phyloP scores from a whole-genome alignment of 2,329 filamentous ascomycete genomes.

The Aspergillus brunneoviolaceus region DNA sequence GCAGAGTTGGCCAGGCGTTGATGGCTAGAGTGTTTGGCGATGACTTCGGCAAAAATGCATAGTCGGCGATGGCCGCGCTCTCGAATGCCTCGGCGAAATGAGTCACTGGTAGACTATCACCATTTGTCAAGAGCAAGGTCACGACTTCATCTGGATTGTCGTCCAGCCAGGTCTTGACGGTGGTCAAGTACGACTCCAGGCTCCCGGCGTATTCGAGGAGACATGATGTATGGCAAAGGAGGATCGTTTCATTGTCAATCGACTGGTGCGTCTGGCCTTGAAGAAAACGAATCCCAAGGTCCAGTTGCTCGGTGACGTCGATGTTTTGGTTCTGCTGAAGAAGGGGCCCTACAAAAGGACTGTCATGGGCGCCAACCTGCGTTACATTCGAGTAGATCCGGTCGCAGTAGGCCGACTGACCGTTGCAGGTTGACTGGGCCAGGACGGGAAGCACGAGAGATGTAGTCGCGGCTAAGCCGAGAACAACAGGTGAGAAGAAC shows the following conservation, averaged over 20 bases:
- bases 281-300: slow-evolving; percentile 63
- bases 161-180: slow-evolving; percentile 62
- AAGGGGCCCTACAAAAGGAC: slow-evolving; percentile 59
- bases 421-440: slow-evolving; percentile 52
- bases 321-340: slow-evolving; percentile 62
- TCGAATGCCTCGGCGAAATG: slow-evolving; percentile 36
- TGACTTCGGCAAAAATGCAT: slow-evolving; percentile 39
- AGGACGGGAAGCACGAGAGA: background rate
- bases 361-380: slow-evolving; percentile 65
- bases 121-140: slow-evolving; percentile 63
- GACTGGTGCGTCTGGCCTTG: slow-evolving; percentile 62
- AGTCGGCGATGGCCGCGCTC: slow-evolving; percentile 31
- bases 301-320: slow-evolving; percentile 57
- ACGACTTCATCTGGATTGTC: slow-evolving; percentile 60
- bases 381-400: slow-evolving; percentile 60
- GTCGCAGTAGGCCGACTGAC: slow-evolving; percentile 55
- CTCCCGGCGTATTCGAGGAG: slow-evolving; percentile 58
- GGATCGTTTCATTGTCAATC: slow-evolving; percentile 49
- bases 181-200: slow-evolving; percentile 55
- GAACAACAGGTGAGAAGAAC: background rate
- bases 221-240: slow-evolving; percentile 67
- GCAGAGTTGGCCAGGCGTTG: slow-evolving; percentile 45
- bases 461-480: slow-evolving; percentile 1
- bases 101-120: slow-evolving; percentile 44
- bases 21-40: slow-evolving; percentile 32